Evolutionary conservation across 352 stramenopile species (phyloP), one percentile per base, ranked within the genome.

Genomic region (Globisporangium yorkense): DNA sequence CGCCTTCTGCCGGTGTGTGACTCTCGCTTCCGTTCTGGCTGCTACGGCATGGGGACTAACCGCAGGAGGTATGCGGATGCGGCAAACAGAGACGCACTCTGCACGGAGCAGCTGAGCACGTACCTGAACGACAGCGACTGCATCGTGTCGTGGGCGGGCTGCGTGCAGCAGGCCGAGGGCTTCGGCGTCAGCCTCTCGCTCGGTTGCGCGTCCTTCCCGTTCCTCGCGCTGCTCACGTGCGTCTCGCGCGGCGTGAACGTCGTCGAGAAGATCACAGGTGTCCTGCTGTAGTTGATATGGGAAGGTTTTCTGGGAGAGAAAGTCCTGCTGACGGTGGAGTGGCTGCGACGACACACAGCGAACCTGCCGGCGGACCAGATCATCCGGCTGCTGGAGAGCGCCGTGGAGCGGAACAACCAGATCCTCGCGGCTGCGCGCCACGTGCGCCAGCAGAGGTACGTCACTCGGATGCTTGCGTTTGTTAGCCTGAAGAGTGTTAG

Each of bases 241-340:
- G 80, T 87, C 18, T 85, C 82, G 20, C 75, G 84, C 20, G 80
- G 80, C 24, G 69, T 94, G 29, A 90, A 90, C 53, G 80, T 94
- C 40, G 75, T 94, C 29, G 84, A 94, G 62, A 92, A 92, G 65
- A 86, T 94, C 65, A 91, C 82, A 54, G 66, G 84, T 92, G 51
- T 20, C 66, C n/a, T 31, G 20, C 27, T 10, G 35, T 27, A 31
- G 35, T 33, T 52, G 37, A 53, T 21, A 21, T 29, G 5, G 5
- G 13, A 5, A 49, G n/a, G 5, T 21, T 16, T 7, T 49, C 7
- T n/a, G 35, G 10, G 9, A 41, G 12, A 27, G 24, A 27, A 27
- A 27, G 24, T 27, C 24, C 31, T 7, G 31, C 31, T 35, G 31
- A 35, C 8, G 33, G 33, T 3, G 6, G 33, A 39, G 33, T 12